phyloP scores from a whole-genome alignment of 73 alveolate genomes.

The Uronychia binucleata region DNA sequence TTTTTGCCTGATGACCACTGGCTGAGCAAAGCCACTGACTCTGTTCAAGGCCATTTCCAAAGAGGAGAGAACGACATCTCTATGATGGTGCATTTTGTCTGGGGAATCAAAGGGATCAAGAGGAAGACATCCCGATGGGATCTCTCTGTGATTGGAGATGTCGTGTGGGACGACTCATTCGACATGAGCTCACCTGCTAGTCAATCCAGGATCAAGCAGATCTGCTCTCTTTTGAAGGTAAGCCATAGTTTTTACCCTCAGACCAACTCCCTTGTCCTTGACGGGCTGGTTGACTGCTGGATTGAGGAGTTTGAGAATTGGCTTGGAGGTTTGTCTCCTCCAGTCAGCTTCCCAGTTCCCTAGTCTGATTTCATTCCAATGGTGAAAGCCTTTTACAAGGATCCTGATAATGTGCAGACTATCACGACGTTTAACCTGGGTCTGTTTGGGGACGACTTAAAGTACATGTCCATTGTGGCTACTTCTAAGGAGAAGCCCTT shows the following conservation, averaged over 20 bases:
- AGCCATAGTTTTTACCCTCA: too few relatives aligned
- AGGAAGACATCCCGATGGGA: slow-evolving; percentile 3
- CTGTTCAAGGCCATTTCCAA: neutral
- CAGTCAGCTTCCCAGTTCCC: slow-evolving; percentile 6
- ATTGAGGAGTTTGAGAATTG: neutral
- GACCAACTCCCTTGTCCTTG: neutral
- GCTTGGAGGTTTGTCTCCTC: neutral
- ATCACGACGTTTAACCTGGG: neutral
- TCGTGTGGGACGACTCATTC: neutral
- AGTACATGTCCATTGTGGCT: neutral
- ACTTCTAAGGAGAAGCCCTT: neutral
- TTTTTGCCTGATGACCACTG: neutral
- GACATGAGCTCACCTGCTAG: neutral
- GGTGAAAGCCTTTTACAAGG: neutral
- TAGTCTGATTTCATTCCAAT: neutral
- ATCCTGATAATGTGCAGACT: neutral
- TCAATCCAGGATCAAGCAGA: slow-evolving; percentile 3
- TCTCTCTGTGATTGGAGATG: neutral
- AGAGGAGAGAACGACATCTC: slow-evolving; percentile 5
- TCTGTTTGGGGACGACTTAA: neutral
- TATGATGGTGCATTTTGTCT: slow-evolving; percentile 1
- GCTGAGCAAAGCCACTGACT: neutral
- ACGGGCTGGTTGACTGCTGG: slow-evolving; percentile 4
- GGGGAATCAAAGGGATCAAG: slow-evolving; percentile 20
- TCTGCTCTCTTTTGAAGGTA: too few relatives aligned